A percentile compares a stretch with the other conserved stretches of the same genome.
Evolutionary conservation across 768 basidiomycete genomes (phyloP).

Genomic region (Russula earlei): DNA sequence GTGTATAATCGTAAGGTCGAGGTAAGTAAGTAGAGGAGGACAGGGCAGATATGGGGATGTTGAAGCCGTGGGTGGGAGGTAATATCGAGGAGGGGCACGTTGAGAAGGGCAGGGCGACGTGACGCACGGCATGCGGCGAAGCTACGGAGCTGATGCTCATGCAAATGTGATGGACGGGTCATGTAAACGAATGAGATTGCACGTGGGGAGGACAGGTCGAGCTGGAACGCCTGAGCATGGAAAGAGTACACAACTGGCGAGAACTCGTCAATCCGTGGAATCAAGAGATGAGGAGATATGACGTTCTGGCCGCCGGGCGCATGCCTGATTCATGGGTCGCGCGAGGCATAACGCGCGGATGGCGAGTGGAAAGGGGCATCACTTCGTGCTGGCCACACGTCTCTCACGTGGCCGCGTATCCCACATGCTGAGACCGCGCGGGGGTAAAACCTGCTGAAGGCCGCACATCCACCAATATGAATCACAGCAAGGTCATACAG

Average conservation of each 20-base stretch:
- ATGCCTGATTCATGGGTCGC: slow-evolving; percentile 8
- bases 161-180: slow-evolving; percentile 4
- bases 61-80: slow-evolving; percentile 6
- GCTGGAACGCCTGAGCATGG: neutral
- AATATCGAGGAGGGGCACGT: slow-evolving; percentile 18
- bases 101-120: slow-evolving; percentile 20
- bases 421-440: slow-evolving; percentile 9
- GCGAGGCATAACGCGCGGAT: slow-evolving; percentile 9
- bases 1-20: neutral
- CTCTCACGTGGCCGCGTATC: slow-evolving; percentile 19
- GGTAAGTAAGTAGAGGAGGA: slow-evolving; percentile 1
- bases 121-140: slow-evolving; percentile 12
- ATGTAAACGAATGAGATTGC: neutral
- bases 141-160: slow-evolving; percentile 1
- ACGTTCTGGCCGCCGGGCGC: neutral
- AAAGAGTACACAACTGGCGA: neutral
- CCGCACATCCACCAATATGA: slow-evolving; percentile 5
- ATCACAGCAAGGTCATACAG: slow-evolving; percentile 9
- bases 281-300: neutral
- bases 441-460: slow-evolving; percentile 1
- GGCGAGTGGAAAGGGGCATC: too few relatives aligned
- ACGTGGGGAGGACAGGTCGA: neutral
- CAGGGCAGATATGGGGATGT: slow-evolving; percentile 12
- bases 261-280: neutral
- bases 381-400: slow-evolving; percentile 12